phyloP scores from a whole-genome alignment of 306 rosid species.

The Trifolium fragiferum region DNA sequence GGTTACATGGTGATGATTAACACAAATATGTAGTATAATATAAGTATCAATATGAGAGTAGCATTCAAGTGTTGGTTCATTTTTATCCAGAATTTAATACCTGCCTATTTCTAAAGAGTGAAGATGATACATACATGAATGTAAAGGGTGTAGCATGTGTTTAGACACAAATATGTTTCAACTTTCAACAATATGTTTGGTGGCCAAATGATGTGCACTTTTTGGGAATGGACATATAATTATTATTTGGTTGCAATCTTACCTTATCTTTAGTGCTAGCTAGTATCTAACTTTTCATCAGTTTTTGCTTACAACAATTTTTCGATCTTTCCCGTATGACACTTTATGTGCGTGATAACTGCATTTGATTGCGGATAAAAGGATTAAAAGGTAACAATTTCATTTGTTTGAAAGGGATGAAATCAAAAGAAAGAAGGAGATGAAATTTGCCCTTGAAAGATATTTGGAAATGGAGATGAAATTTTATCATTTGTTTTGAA shows the following conservation, averaged over 20 bases:
- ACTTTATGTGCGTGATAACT: constrained; percentile 51
- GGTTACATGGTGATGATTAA: background rate
- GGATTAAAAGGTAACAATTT: background rate
- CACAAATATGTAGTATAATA: background rate
- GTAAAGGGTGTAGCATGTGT: background rate
- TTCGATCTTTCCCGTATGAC: constrained; percentile 25
- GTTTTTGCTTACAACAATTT: constrained; percentile 30
- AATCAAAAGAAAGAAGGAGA: background rate
- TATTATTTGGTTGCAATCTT: background rate
- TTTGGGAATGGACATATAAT: constrained; percentile 35
- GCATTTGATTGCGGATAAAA: constrained; percentile 58
- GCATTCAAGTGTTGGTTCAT: constrained; percentile 29
- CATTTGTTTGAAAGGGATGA: constrained; percentile 13
- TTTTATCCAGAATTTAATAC: constrained; percentile 18
- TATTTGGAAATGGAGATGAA: too few relatives aligned
- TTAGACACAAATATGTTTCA: constrained; percentile 29
- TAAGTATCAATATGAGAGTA: constrained; percentile 9
- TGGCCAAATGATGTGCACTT: constrained; percentile 38
- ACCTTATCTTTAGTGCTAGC: constrained; percentile 11
- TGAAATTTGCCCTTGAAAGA: background rate
- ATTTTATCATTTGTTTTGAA: too few relatives aligned
- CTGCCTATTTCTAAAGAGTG: background rate
- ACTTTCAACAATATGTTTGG: constrained; percentile 28
- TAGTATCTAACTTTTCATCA: constrained; percentile 31
- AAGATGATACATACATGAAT: background rate